Evolutionary conservation across 2,329 filamentous ascomycete genomes (phyloP), one percentile per base, ranked within the genome.

Genomic region (Mycosphaerella sp.): DNA sequence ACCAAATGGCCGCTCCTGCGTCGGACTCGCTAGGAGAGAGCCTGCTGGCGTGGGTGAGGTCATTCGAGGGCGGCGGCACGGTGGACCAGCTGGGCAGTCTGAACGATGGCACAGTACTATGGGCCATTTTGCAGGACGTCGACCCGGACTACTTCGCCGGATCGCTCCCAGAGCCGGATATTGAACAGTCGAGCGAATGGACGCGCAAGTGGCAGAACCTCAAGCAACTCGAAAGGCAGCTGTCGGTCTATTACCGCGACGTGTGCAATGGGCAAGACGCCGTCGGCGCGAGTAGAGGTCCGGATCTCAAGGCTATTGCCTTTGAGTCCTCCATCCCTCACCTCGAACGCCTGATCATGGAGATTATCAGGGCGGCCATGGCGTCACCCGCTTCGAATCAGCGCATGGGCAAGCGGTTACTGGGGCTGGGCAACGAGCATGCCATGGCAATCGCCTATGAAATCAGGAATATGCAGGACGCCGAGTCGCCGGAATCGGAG

Each of bases 171-270:
- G 73, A 76, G 52, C 65, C 65, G 44, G 65, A 71, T 52, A 67
- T 70, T 43, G 69, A 68, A 41, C 62, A 68, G n/a, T 65, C 65
- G 27, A 71, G 72, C 57, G 73, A 74, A 55, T 77, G 74, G 74
- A 76, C 75, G 44, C 70, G 72, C 41, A 68, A 71, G 68, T 76
- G 74, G 74, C 74, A 77, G 68, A 77, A 77, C 57, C 66, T 77
- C 52, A 77, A 77, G 62, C 71, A 75, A 55, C 69, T 77, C 56
- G 73, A 76, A 59, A 71, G 73, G 36, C 66, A 71, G 58, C 68
- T 75, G 48, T 71, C 72, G 21, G 70, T 72, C 21, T 77, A 76
- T 63, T 73, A 76, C 48, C 68, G 73, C 14, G 74, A 76, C 52
- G 70, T 68, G 7, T 68, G 67, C 58, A 64, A 67, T 69, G 52